These are phyloP conservation scores for Gossypium stocksii DNA, from an alignment of 345 rosid genomes.

Conservation along the genomic window DNA sequence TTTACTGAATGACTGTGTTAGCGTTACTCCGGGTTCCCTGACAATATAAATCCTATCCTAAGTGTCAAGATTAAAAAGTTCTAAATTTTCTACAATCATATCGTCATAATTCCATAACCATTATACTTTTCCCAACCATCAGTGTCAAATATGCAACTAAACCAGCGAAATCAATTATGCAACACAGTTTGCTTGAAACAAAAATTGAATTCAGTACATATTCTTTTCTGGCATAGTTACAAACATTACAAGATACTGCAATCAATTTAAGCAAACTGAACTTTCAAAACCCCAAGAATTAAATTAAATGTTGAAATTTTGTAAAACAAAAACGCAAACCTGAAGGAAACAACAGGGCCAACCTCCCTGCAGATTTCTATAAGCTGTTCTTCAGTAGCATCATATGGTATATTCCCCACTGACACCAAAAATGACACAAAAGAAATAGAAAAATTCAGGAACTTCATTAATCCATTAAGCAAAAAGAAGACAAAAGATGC, in stretches of 20 bases:
- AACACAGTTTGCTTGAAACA: not conserved
- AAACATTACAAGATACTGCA: not conserved
- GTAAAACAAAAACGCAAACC: conserved; percentile 41
- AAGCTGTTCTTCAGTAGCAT: conserved; percentile 93
- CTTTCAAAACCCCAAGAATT: not conserved
- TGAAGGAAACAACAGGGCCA: conserved; percentile 97
- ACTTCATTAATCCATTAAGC: not conserved
- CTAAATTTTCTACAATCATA: not conserved
- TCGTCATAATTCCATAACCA: not conserved
- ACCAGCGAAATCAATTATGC: not conserved
- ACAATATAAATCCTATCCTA: not conserved
- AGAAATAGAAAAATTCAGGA: not conserved
- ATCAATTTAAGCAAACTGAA: not conserved
- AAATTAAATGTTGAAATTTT: not conserved
- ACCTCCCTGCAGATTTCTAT: conserved; percentile 92
- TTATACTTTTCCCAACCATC: not conserved
- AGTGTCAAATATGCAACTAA: not conserved
- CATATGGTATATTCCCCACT: conserved; percentile 99
- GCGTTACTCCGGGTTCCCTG: not conserved
- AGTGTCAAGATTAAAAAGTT: not conserved
- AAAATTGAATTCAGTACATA: not conserved
- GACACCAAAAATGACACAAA: conserved; percentile 14
- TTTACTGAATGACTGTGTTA: not conserved
- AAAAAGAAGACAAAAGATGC: conserved; percentile 2
- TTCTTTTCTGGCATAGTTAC: not conserved